Evolutionary conservation across 225 moss, liverwort and hornwort species (phyloP).

Genomic region (Asterella californica): DNA sequence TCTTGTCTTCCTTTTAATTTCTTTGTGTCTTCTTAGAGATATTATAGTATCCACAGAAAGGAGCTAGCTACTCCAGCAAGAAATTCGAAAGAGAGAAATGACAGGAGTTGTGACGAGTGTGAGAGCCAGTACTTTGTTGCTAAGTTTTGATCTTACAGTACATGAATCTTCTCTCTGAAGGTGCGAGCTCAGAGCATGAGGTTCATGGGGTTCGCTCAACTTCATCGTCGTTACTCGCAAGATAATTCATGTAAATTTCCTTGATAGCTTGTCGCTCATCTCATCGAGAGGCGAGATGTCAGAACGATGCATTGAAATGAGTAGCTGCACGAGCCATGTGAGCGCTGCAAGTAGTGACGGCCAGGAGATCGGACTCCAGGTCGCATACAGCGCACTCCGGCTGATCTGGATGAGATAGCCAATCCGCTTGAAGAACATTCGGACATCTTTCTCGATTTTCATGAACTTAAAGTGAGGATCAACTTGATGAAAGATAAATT

Average conservation of each 20-base stretch:
- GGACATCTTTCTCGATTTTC: constrained; percentile 93
- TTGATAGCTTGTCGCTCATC: constrained; percentile 30
- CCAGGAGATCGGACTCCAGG: constrained; percentile 93
- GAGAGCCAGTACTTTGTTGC: too few species aligned
- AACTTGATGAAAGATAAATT: constrained; percentile 69
- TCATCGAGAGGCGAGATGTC: constrained; percentile 43
- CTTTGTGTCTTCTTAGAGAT: too few species aligned
- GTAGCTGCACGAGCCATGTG: constrained; percentile 66
- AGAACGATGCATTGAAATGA: constrained; percentile 40
- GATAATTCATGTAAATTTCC: constrained; percentile 49
- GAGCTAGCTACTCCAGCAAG: too few species aligned
- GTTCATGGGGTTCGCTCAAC: too few species aligned
- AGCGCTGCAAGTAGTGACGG: constrained; percentile 87
- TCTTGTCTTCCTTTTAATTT: too few species aligned
- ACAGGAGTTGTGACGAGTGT: too few species aligned
- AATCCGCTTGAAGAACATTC: constrained; percentile 66
- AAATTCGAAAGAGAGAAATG: too few species aligned
- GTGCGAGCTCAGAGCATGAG: too few species aligned
- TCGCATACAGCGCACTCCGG: constrained; percentile 82
- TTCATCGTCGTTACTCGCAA: constrained; percentile 64
- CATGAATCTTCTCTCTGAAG: too few species aligned
- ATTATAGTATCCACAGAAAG: too few species aligned
- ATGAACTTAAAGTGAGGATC: constrained; percentile 61
- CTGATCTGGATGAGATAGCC: constrained; percentile 92
- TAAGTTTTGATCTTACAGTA: too few species aligned